Conservation (phyloP, 2,329 filamentous ascomycete species). For the Phaeoacremonium minimum region DNA sequence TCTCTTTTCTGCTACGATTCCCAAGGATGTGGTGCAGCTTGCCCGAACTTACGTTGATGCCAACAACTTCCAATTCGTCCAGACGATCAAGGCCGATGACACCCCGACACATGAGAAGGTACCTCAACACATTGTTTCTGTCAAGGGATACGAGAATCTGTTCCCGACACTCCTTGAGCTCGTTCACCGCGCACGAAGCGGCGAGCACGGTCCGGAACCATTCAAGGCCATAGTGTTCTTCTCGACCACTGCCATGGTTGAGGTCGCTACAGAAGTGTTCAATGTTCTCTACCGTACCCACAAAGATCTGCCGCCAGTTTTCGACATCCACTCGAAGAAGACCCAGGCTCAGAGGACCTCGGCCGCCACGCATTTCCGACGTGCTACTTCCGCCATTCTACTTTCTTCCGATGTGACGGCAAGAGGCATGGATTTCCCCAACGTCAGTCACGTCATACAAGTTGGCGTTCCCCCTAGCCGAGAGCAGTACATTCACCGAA, state of each 20-base stretch:
- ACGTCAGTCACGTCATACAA: slow-evolving; percentile 77
- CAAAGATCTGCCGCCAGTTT: slow-evolving; percentile 31
- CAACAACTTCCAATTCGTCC: slow-evolving; percentile 78
- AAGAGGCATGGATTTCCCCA: slow-evolving; percentile 78
- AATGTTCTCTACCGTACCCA: slow-evolving; percentile 32
- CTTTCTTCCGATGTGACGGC: slow-evolving; percentile 79
- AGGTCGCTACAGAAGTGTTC: slow-evolving; percentile 59
- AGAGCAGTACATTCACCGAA: slow-evolving; percentile 72
- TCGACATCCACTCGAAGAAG: slow-evolving; percentile 76
- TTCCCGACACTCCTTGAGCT: slow-evolving; percentile 77
- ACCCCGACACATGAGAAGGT: slow-evolving; percentile 79
- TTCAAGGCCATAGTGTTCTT: slow-evolving; percentile 98
- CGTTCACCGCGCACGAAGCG: slow-evolving; percentile 39
- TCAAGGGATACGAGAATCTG: slow-evolving; percentile 69
- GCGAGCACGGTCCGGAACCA: slow-evolving; percentile 41
- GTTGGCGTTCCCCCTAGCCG: slow-evolving; percentile 59
- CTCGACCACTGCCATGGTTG: slow-evolving; percentile 71
- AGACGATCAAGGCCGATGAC: slow-evolving; percentile 81
- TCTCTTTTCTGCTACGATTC: slow-evolving; percentile 93
- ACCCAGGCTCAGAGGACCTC: slow-evolving; percentile 64
- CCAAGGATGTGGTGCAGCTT: slow-evolving; percentile 73
- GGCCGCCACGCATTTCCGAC: slow-evolving; percentile 69
- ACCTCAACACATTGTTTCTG: slow-evolving; percentile 69
- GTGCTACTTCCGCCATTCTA: slow-evolving; percentile 56
- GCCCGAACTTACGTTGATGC: slow-evolving; percentile 75